Conservation (phyloP, 2,329 filamentous ascomycete genomes). For the Trichoderma breve region DNA sequence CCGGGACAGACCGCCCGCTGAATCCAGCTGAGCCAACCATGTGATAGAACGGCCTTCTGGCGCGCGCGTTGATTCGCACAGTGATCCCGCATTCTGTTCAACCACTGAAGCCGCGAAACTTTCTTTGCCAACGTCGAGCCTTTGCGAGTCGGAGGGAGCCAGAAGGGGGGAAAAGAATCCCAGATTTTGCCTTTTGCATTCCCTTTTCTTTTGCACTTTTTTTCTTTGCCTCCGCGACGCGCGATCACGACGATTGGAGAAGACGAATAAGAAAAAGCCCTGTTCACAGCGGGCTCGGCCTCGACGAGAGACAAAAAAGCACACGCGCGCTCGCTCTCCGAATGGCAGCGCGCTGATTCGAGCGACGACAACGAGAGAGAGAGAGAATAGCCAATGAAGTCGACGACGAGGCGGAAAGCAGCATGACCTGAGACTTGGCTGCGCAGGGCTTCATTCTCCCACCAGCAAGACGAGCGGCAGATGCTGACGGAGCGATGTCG, state of each 20-base stretch:
- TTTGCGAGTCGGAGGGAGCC: not conserved
- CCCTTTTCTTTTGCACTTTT: not conserved
- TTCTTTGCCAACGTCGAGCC: not conserved
- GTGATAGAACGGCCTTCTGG: not conserved
- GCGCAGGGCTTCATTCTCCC: constrained; percentile 12
- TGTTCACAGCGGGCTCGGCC: not conserved
- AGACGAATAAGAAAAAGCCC: not conserved
- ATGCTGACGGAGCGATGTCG: constrained; percentile 29
- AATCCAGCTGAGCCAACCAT: not conserved
- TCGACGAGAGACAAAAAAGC: not conserved
- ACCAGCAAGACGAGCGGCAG: constrained; percentile 19
- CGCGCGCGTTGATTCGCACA: not conserved
- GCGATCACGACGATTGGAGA: not conserved
- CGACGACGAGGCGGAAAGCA: constrained; percentile 13
- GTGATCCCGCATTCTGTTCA: not conserved
- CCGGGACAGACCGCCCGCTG: not conserved
- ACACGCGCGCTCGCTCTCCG: not conserved
- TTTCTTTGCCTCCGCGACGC: not conserved
- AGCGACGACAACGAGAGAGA: not conserved
- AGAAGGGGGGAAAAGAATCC: not conserved
- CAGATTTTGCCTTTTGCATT: not conserved
- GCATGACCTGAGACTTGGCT: constrained; percentile 20
- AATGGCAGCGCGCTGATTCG: not conserved
- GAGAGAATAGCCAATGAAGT: not conserved
- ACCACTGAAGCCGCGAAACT: not conserved